Base-by-base conservation (phyloP, 108 stramenopile genomes). In the Aurantiochytrium sp. region DNA sequence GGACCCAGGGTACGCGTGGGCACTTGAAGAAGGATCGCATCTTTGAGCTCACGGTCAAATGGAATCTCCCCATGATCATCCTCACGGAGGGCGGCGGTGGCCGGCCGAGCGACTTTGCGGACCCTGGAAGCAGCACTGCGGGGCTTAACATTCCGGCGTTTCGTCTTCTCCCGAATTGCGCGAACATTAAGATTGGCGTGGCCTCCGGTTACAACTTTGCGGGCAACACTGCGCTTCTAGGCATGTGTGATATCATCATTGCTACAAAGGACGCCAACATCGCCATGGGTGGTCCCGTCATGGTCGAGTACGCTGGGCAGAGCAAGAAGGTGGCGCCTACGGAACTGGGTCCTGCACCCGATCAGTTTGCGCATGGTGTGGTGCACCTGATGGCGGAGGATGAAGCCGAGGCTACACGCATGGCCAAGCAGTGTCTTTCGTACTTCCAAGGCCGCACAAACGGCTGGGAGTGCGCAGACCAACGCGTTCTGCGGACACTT, bases 401-500 rank as follows among this genome's bases (percentile, higher is more conserved):
- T 64, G 90, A 90, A 8, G 58, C 44, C 18, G 87, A 59, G 21
- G 90, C 87, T 5, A 29, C 42, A 5, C 35, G 29, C 8, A 19
- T 90, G 25, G 90, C 90, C 58, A 90, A 90, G 43, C 60, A 90
- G 87, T 87, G 49, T 49, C 60, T 90, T n/a, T 90, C 90, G 25
- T 90, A 87, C 64, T 90, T 90, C 4, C 76, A 83, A 23, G 76
- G 76, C n/a, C 76, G 59, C 3, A 44, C 35, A 23, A 87, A 5
- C 44, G 19, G 45, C 4, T 73, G 25, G 47, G 28, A 51, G 23
- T 60, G 51, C 58, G 19, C 8, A 19, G 87, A 90, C 25, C 90
- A 90, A 28, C 87, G 87, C 19, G 44, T 71, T 4, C 59, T 90
- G 21, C 87, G 90, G 1, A 44, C 87, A 0, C 12, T 90, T 12